Conservation (phyloP, 768 basidiomycete species). For the Candolleomyces eurysporus region DNA sequence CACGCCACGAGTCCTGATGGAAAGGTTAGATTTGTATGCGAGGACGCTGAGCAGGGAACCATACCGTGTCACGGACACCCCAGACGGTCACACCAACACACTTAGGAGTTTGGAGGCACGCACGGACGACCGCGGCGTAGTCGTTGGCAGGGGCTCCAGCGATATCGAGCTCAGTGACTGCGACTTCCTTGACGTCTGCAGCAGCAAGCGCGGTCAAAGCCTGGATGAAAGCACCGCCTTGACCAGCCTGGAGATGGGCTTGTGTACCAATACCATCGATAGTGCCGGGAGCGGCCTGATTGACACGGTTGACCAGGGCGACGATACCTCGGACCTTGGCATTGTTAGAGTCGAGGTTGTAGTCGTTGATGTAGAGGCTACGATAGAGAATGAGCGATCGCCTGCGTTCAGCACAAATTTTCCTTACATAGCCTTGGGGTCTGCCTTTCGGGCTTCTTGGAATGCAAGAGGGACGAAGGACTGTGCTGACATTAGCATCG, state of each 20-base stretch:
- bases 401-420: background rate
- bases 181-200: conserved; percentile 39
- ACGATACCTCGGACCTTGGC: conserved; percentile 42
- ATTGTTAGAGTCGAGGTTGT: conserved; percentile 49
- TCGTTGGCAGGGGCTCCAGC: conserved; percentile 34
- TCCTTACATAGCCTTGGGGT: conserved; percentile 38
- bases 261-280: conserved; percentile 55
- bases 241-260: conserved; percentile 32
- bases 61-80: conserved; percentile 46
- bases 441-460: conserved; percentile 41
- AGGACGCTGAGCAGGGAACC: conserved; percentile 7
- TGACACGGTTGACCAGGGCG: conserved; percentile 39
- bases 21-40: background rate
- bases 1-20: conserved; percentile 27
- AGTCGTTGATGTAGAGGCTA: conserved; percentile 45
- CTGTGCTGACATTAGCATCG: conserved; percentile 8
- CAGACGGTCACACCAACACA: conserved; percentile 48
- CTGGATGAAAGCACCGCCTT: background rate
- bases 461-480: conserved; percentile 47
- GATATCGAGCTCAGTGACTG: conserved; percentile 48
- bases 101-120: conserved; percentile 38
- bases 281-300: conserved; percentile 30
- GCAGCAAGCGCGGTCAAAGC: conserved; percentile 41
- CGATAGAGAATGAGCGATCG: background rate
- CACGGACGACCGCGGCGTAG: conserved; percentile 42